These are phyloP conservation scores for Neurospora sublineolata DNA, from an alignment of 495 filamentous ascomycete species.

Conservation along the genomic window DNA sequence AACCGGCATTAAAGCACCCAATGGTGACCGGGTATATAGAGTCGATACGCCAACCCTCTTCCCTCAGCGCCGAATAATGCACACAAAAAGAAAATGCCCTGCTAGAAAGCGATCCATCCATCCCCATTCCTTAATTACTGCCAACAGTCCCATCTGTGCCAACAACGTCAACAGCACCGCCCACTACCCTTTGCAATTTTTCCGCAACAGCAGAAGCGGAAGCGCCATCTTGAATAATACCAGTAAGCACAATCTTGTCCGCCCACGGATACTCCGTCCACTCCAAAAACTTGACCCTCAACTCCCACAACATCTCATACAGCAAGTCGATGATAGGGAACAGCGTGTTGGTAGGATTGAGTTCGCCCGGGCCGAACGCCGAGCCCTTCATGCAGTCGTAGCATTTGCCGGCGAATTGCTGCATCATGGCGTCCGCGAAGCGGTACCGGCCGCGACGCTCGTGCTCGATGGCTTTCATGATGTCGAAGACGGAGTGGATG, in stretches of 20 bases:
- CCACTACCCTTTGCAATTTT: background rate
- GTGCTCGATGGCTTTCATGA: background rate
- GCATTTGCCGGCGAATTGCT: background rate
- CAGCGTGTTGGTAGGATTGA: constrained; percentile 2
- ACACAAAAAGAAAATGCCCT: background rate
- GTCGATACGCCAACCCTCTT: background rate
- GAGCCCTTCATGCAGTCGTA: constrained; percentile 1
- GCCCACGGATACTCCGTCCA: background rate
- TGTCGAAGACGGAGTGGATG: background rate
- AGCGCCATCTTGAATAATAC: background rate
- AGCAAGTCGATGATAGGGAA: constrained; percentile 7
- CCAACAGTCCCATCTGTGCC: background rate
- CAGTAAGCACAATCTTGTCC: background rate
- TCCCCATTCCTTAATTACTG: background rate
- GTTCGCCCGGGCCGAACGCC: background rate
- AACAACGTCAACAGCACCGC: background rate
- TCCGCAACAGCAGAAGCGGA: background rate
- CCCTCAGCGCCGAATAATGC: background rate
- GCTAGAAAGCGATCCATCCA: background rate
- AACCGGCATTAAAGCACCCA: background rate
- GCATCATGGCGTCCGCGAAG: background rate
- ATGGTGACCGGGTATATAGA: background rate
- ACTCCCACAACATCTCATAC: background rate
- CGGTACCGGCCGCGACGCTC: background rate
- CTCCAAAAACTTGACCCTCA: background rate